Evolutionary conservation across 2,329 filamentous ascomycete genomes (phyloP).

Genomic region (Capronia americana): DNA sequence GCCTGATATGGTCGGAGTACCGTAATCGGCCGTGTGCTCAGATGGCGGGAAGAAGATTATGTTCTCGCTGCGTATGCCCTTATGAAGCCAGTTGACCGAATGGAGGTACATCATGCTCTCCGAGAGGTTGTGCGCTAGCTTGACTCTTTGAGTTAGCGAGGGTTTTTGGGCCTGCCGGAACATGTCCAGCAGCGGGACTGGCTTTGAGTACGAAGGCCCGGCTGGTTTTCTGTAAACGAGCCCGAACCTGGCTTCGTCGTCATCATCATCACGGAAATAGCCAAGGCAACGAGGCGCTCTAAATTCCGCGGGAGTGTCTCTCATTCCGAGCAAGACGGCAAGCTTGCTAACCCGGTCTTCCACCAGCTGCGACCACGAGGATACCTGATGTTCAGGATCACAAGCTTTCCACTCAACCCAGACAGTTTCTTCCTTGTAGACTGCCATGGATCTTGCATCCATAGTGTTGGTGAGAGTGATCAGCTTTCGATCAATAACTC

Average conservation of each 20-base stretch:
- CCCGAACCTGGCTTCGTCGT: constrained; percentile 55
- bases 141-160: constrained; percentile 59
- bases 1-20: constrained; percentile 56
- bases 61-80: constrained; percentile 62
- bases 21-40: constrained; percentile 28
- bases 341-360: constrained; percentile 50
- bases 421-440: neutral
- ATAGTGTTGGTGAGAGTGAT: neutral
- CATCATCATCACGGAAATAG: constrained; percentile 55
- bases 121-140: constrained; percentile 59
- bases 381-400: neutral
- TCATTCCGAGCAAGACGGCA: constrained; percentile 56
- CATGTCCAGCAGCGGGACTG: constrained; percentile 41
- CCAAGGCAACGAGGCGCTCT: constrained; percentile 59
- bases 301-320: constrained; percentile 58
- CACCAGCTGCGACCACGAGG: neutral
- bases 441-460: neutral
- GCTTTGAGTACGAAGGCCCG: neutral
- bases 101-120: constrained; percentile 63
- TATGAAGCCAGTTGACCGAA: constrained; percentile 64
- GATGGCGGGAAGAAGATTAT: constrained; percentile 56
- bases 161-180: constrained; percentile 53
- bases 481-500: neutral
- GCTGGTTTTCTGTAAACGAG: neutral
- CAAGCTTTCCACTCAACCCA: neutral